Conservation (phyloP, 164 flowering plant genomes). For the Chimonanthus praecox region DNA sequence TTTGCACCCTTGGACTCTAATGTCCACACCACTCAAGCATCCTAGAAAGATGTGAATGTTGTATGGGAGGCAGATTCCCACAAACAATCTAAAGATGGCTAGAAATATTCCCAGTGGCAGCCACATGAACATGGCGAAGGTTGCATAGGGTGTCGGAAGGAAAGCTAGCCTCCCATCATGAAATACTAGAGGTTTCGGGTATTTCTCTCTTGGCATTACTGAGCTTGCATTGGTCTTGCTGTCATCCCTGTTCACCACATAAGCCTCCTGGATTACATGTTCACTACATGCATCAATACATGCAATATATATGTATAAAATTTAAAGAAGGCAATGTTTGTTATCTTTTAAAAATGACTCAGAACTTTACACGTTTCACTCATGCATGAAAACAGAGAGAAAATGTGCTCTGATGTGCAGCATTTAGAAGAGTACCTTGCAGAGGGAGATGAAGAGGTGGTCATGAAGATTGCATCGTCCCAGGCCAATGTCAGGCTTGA, state of each 20-base stretch:
- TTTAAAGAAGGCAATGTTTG: not conserved
- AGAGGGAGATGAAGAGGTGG: slow-evolving; percentile 56
- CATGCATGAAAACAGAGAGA: not conserved
- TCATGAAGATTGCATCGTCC: slow-evolving; percentile 41
- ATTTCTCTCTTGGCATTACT: slow-evolving; percentile 46
- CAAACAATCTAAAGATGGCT: slow-evolving; percentile 41
- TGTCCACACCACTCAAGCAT: slow-evolving; percentile 31
- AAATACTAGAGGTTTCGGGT: slow-evolving; percentile 73
- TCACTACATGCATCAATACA: not conserved
- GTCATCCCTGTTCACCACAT: slow-evolving; percentile 51
- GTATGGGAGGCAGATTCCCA: slow-evolving; percentile 52
- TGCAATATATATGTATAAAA: not conserved
- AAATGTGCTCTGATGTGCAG: not conserved
- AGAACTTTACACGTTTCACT: not conserved
- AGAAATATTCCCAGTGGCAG: slow-evolving; percentile 60
- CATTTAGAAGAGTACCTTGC: slow-evolving; percentile 50
- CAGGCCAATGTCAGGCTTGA: slow-evolving; percentile 63
- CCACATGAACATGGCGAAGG: slow-evolving; percentile 69
- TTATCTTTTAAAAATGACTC: not conserved
- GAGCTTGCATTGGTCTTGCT: slow-evolving; percentile 13
- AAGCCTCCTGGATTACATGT: slow-evolving; percentile 38
- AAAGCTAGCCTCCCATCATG: slow-evolving; percentile 91
- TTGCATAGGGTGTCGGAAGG: slow-evolving; percentile 65
- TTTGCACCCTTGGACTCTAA: slow-evolving; percentile 27
- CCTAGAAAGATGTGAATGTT: slow-evolving; percentile 26